Percentiles rank a stretch among this genome's conserved stretches.
phyloP scores from a whole-genome alignment of 305 asterid species.

The Ruellia speciosa region DNA sequence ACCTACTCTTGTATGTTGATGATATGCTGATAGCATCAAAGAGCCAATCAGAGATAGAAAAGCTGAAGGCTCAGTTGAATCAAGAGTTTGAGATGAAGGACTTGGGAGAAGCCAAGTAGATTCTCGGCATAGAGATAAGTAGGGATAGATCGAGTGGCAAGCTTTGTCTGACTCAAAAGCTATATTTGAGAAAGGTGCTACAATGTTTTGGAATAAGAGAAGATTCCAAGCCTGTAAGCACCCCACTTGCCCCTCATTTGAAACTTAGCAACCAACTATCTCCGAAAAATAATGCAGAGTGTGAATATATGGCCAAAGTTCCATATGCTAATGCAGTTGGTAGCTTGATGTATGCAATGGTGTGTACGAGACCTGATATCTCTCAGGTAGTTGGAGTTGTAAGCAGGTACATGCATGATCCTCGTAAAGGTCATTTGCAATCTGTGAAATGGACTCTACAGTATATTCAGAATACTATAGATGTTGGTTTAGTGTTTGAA shows the following conservation, averaged over 20 bases:
- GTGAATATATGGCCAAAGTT: background rate
- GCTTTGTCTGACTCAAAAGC: background rate
- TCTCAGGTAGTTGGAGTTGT: background rate
- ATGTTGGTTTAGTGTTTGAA: background rate
- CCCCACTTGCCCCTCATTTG: conserved; percentile 13
- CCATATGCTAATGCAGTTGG: conserved; percentile 15
- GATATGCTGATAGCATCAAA: background rate
- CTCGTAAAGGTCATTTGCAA: background rate
- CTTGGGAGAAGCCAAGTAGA: conserved; percentile 7
- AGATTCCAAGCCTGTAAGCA: background rate
- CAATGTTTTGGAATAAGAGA: background rate
- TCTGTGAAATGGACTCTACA: background rate
- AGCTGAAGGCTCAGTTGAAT: background rate
- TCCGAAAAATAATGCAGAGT: conserved; percentile 1
- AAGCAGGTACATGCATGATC: too few relatives aligned
- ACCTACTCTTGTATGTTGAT: background rate
- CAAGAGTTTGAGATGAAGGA: conserved; percentile 3
- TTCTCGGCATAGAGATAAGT: conserved; percentile 9
- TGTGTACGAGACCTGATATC: conserved; percentile 2
- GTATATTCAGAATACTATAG: background rate
- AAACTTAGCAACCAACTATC: background rate
- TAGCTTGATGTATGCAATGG: conserved; percentile 13
- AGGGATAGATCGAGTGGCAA: conserved; percentile 1
- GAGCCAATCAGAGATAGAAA: background rate
- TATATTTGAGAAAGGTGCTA: background rate